These are phyloP conservation scores for Plasmodium relictum DNA, from an alignment of 169 alveolate species.

Conservation along the genomic window DNA sequence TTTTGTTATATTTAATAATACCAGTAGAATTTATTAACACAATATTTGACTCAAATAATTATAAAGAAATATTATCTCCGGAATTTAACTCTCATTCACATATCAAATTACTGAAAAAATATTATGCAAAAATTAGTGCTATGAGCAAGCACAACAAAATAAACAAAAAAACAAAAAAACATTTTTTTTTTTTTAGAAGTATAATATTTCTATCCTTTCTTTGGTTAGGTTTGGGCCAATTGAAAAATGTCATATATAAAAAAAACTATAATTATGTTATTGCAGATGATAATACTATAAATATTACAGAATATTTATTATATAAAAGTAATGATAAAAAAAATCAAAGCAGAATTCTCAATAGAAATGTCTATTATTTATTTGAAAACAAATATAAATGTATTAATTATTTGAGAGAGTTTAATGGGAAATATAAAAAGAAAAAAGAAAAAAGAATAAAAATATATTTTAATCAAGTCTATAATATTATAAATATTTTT, in stretches of 20 bases:
- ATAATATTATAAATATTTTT: conserved; percentile 17
- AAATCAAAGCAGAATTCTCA: conserved; percentile 11
- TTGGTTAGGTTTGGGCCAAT: conserved; percentile 53
- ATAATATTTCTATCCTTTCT: conserved; percentile 54
- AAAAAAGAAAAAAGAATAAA: background rate
- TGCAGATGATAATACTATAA: conserved; percentile 67
- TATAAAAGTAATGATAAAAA: conserved; percentile 14
- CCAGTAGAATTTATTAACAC: conserved; percentile 63
- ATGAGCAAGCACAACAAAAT: conserved; percentile 38
- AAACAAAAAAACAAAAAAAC: conserved; percentile 35
- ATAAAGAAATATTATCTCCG: conserved; percentile 63
- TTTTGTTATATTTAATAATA: conserved; percentile 50
- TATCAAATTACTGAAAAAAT: conserved; percentile 45
- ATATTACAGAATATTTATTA: conserved; percentile 33
- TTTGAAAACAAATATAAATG: conserved; percentile 39
- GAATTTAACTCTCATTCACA: conserved; percentile 69
- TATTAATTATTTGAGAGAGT: conserved; percentile 1
- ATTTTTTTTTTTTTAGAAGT: conserved; percentile 54
- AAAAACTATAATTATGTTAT: conserved; percentile 68
- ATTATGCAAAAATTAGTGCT: conserved; percentile 47
- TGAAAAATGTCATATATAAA: conserved; percentile 58
- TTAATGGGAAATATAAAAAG: background rate
- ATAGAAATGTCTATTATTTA: conserved; percentile 24
- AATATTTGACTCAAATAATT: conserved; percentile 52
- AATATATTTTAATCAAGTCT: conserved; percentile 12